Percentiles rank a stretch among this genome's conserved stretches.
These are phyloP conservation scores for Metschnikowia kofuensis DNA, from an alignment of 805 yeast genomes.

Conservation along the genomic window DNA sequence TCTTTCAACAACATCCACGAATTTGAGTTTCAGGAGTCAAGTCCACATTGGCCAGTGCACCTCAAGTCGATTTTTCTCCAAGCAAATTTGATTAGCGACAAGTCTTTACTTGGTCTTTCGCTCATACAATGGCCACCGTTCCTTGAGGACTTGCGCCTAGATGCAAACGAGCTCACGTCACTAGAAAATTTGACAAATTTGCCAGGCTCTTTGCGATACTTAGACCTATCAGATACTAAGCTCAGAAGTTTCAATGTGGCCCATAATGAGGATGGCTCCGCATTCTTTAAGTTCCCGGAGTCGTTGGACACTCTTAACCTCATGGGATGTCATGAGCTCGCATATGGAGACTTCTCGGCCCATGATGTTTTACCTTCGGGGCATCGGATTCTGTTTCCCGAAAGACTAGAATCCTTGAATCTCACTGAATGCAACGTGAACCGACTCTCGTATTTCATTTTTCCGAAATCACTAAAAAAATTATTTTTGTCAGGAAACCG, in stretches of 20 bases:
- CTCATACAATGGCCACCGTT: conserved; percentile 23
- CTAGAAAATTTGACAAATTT: conserved; percentile 18
- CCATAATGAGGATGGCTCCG: conserved; percentile 12
- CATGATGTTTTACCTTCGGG: conserved; percentile 3
- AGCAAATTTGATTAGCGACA: conserved; percentile 21
- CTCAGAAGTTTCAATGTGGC: conserved; percentile 16
- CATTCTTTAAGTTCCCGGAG: conserved; percentile 29
- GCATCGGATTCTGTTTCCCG: conserved; percentile 23
- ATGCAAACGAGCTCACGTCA: conserved; percentile 22
- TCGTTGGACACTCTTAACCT: conserved; percentile 21
- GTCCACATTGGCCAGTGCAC: conserved; percentile 25
- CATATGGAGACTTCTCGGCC: conserved; percentile 4
- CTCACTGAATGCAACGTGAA: conserved; percentile 24
- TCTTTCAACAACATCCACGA: conserved; percentile 21
- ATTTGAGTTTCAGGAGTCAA: conserved; percentile 7
- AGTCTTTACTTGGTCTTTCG: conserved; percentile 17
- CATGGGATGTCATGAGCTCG: conserved; percentile 17
- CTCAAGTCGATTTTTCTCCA: conserved; percentile 25
- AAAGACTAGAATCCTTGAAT: conserved; percentile 19
- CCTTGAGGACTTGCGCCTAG: conserved; percentile 22
- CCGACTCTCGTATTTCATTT: conserved; percentile 20
- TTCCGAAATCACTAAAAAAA: conserved; percentile 22
- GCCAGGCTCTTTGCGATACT: conserved; percentile 21
- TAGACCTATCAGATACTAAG: conserved; percentile 27
- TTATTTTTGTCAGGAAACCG: conserved; percentile 27